Evolutionary conservation across 495 filamentous ascomycete species (phyloP).

Genomic region (Cryomyces minteri): DNA sequence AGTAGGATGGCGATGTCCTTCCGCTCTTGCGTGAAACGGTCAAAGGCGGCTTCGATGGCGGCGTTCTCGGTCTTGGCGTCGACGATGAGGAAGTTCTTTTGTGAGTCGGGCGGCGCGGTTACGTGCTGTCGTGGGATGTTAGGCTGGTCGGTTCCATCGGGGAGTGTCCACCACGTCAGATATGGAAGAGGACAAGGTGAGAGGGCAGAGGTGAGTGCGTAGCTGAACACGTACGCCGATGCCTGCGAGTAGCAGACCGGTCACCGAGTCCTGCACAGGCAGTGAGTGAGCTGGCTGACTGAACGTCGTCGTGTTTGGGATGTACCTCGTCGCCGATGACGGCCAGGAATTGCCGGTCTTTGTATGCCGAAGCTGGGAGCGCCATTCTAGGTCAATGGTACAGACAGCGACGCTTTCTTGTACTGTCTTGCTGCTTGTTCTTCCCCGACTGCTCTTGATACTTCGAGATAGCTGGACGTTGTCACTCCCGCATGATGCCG

Average conservation of each 20-base stretch:
- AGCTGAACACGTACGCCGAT: slow-evolving; percentile 53
- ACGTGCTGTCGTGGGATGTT: slow-evolving; percentile 38
- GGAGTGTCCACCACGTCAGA: too few relatives aligned
- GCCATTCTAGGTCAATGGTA: slow-evolving; percentile 11
- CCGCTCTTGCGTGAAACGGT: slow-evolving; percentile 66
- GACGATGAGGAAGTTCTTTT: slow-evolving; percentile 96
- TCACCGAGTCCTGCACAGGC: slow-evolving; percentile 60
- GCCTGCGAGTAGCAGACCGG: slow-evolving; percentile 81
- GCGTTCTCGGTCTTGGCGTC: slow-evolving; percentile 78
- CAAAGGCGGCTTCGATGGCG: slow-evolving; percentile 81
- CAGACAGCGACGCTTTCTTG: too few relatives aligned
- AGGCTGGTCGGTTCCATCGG: too few relatives aligned
- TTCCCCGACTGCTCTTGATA: too few relatives aligned
- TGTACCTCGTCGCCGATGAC: slow-evolving; percentile 92
- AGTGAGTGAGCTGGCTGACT: slow-evolving; percentile 10
- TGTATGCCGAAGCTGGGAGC: slow-evolving; percentile 38
- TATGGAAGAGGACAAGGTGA: too few relatives aligned
- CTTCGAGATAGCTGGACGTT: too few relatives aligned
- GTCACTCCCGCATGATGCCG: too few relatives aligned
- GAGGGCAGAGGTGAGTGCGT: too few relatives aligned
- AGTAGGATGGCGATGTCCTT: slow-evolving; percentile 93
- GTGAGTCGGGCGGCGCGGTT: slow-evolving; percentile 58
- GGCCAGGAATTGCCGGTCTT: slow-evolving; percentile 89
- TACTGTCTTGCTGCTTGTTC: too few relatives aligned
- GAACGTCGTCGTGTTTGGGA: neutral